Conservation (phyloP, 2,329 filamentous ascomycete species). For the Rosellinia necatrix region DNA sequence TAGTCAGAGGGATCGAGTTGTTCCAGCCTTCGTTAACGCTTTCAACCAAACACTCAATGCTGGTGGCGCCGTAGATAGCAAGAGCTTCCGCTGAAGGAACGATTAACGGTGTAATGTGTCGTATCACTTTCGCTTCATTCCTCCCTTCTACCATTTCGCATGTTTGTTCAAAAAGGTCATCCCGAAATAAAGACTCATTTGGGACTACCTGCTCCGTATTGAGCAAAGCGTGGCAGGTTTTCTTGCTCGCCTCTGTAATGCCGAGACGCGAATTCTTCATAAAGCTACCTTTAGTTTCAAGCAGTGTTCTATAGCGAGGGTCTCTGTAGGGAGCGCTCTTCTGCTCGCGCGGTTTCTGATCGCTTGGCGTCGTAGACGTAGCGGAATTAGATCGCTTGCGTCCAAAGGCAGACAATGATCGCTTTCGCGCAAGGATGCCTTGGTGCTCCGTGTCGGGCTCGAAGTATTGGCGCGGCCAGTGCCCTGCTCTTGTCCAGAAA, state of each 20-base stretch:
- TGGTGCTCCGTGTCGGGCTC: constrained; percentile 36
- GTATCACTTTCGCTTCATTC: constrained; percentile 47
- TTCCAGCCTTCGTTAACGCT: constrained; percentile 50
- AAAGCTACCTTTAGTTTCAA: constrained; percentile 47
- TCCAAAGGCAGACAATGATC: constrained; percentile 30
- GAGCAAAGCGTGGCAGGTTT: constrained; percentile 25
- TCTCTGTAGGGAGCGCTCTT: constrained; percentile 46
- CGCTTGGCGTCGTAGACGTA: constrained; percentile 42
- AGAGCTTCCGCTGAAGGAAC: constrained; percentile 47
- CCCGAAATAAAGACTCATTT: constrained; percentile 43
- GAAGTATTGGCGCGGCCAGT: constrained; percentile 22
- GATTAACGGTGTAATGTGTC: constrained; percentile 44
- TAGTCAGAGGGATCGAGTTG: constrained; percentile 39
- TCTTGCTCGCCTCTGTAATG: constrained; percentile 41
- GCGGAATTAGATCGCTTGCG: constrained; percentile 38
- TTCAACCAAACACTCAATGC: constrained; percentile 44
- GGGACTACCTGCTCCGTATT: constrained; percentile 28
- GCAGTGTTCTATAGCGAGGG: constrained; percentile 41
- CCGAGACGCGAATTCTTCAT: constrained; percentile 43
- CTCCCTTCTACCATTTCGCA: constrained; percentile 40
- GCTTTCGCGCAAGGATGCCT: constrained; percentile 40
- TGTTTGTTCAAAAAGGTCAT: constrained; percentile 44
- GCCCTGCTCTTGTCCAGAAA: constrained; percentile 29
- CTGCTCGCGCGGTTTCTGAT: constrained; percentile 45
- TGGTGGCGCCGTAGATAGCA: constrained; percentile 31